Conservation (phyloP, 78 protist species). For the Trichosphaerium sp. region DNA sequence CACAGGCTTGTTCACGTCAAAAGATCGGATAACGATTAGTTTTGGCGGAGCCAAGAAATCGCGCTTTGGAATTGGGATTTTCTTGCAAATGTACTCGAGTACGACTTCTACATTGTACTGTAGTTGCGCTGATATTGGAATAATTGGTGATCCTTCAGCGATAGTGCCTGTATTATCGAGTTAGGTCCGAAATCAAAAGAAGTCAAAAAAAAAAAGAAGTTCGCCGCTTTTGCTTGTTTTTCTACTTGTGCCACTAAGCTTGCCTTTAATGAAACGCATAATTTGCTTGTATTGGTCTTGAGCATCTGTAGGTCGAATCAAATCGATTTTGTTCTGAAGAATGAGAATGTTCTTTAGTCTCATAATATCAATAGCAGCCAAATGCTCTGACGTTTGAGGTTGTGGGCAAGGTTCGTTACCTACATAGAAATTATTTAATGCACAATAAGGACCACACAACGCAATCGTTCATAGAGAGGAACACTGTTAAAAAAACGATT, state of each 20-base stretch:
- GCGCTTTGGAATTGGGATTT: conserved; percentile 93
- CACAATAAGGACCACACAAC: conserved; percentile 82
- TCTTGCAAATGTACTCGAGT: conserved; percentile 81
- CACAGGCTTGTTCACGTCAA: conserved; percentile 99
- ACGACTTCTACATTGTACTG: conserved; percentile 96
- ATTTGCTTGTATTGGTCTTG: conserved; percentile 78
- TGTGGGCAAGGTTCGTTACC: conserved; percentile 96
- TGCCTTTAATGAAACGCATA: conserved; percentile 77
- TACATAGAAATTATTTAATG: no score
- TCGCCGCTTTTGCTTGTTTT: no score
- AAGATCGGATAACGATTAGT: conserved; percentile 98
- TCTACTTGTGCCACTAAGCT: no score
- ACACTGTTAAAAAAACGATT: no score
- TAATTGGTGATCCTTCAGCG: conserved; percentile 94
- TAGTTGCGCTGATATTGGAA: conserved; percentile 99
- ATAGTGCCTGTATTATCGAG: no score
- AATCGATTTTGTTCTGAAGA: conserved; percentile 99
- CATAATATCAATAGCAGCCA: conserved; percentile 99
- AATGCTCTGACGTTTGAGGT: conserved; percentile 98
- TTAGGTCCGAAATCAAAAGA: conserved; percentile 3
- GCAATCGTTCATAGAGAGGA: no score
- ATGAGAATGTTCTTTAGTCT: conserved; percentile 89
- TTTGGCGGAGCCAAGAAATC: conserved; percentile 84
- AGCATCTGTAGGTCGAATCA: conserved; percentile 83
- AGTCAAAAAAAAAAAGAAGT: not conserved